Conservation (phyloP, 345 rosid species). For the Camelina neglecta region DNA sequence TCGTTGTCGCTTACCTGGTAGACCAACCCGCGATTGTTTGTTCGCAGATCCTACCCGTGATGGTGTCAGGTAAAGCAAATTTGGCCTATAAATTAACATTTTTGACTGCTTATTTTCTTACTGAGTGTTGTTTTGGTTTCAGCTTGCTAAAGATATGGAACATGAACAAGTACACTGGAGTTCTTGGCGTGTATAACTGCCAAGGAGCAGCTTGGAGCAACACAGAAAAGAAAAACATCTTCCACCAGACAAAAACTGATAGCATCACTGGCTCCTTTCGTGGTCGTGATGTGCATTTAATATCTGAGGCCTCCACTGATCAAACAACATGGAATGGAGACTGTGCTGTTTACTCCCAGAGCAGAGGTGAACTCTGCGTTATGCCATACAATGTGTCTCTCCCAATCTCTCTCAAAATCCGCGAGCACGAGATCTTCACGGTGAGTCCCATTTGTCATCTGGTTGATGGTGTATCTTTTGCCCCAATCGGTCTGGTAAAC, state of each 20-base stretch:
- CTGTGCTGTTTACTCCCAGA: conserved; percentile 65
- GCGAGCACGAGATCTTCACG: conserved; percentile 65
- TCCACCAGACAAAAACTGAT: conserved; percentile 61
- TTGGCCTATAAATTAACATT: not conserved
- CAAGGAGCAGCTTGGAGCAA: conserved; percentile 99
- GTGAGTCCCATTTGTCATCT: conserved; percentile 68
- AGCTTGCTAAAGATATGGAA: conserved; percentile 98
- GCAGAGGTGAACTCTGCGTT: conserved; percentile 49
- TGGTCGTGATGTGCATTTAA: conserved; percentile 81
- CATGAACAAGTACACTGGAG: conserved; percentile 96
- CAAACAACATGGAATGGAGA: conserved; percentile 61
- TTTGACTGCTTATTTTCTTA: not conserved
- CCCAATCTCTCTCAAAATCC: conserved; percentile 81
- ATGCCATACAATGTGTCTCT: conserved; percentile 69
- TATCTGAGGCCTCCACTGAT: conserved; percentile 71
- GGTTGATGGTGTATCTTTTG: conserved; percentile 61
- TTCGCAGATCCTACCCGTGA: conserved; percentile 89
- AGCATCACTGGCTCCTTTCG: conserved; percentile 60
- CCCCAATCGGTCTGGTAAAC: conserved; percentile 76
- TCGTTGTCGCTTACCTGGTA: conserved; percentile 83
- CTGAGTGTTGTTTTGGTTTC: conserved; percentile 36
- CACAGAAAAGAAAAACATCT: conserved; percentile 70
- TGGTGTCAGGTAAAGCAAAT: conserved; percentile 60
- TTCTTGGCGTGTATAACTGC: conserved; percentile 86
- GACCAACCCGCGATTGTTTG: conserved; percentile 88